These are phyloP conservation scores for Moricandia moricandioides DNA, from an alignment of 345 rosid genomes.

Conservation along the genomic window DNA sequence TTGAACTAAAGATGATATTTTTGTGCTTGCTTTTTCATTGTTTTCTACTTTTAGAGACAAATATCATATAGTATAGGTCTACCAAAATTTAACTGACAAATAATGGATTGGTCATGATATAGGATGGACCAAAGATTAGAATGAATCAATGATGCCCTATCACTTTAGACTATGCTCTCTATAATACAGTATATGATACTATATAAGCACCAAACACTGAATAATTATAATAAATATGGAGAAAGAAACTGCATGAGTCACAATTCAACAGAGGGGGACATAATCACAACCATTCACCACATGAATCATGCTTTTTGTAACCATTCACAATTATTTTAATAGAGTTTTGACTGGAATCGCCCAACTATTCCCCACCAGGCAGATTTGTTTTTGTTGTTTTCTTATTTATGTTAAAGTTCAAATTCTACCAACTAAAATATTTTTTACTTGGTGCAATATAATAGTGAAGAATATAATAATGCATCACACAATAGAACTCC, in stretches of 20 bases:
- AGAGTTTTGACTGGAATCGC: neutral
- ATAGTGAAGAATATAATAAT: neutral
- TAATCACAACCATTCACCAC: conserved; percentile 17
- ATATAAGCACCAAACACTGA: neutral
- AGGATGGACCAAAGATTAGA: neutral
- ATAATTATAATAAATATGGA: neutral
- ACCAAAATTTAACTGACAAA: neutral
- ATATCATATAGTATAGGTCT: neutral
- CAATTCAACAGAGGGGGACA: neutral
- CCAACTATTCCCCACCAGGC: conserved; percentile 11
- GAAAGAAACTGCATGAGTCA: conserved; percentile 6
- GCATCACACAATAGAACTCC: neutral
- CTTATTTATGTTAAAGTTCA: neutral
- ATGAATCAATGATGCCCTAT: neutral
- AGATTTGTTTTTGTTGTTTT: conserved; percentile 1
- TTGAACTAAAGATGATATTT: neutral
- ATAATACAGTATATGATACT: neutral
- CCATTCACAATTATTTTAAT: neutral
- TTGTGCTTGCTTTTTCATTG: neutral
- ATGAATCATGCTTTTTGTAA: conserved; percentile 10
- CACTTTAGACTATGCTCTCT: neutral
- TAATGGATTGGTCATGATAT: neutral
- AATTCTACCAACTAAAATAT: neutral
- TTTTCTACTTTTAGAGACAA: neutral
- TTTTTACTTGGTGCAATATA: neutral